These are phyloP conservation scores for Alternaria arbusti DNA, from an alignment of 2,329 filamentous ascomycete genomes.

Conservation along the genomic window DNA sequence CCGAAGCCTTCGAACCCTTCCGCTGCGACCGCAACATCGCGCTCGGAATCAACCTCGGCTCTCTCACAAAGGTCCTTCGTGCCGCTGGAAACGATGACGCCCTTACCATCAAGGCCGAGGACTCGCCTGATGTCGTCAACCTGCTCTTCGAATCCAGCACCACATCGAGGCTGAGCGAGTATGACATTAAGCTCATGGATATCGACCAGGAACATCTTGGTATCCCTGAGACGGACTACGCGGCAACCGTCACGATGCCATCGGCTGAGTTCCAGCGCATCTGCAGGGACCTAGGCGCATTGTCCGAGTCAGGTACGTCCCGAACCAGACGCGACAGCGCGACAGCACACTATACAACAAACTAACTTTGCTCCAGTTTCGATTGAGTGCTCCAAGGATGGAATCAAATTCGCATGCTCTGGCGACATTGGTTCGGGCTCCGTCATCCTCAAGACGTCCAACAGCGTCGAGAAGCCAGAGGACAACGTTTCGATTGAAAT, in stretches of 20 bases:
- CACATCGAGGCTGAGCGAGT: constrained; percentile 93
- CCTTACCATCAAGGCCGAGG: constrained; percentile 95
- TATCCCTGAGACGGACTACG: constrained; percentile 98
- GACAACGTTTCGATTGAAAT: constrained; percentile 88
- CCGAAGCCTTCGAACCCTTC: constrained; percentile 91
- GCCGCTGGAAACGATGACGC: constrained; percentile 94
- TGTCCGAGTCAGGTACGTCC: constrained; percentile 90
- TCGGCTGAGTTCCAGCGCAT: constrained; percentile 91
- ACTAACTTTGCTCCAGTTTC: constrained; percentile 66
- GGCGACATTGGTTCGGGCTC: constrained; percentile 97
- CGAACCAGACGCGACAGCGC: background rate
- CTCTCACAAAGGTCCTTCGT: constrained; percentile 95
- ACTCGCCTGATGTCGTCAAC: constrained; percentile 94
- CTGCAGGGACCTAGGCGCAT: constrained; percentile 85
- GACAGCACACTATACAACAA: constrained; percentile 4
- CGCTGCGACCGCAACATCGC: constrained; percentile 99
- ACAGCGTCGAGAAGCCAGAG: constrained; percentile 84
- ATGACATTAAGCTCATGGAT: constrained; percentile 99
- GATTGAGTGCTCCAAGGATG: constrained; percentile 96
- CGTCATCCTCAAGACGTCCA: constrained; percentile 85
- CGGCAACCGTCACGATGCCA: constrained; percentile 88
- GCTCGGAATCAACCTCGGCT: constrained; percentile 94
- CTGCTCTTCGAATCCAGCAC: constrained; percentile 90
- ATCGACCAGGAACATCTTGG: constrained; percentile 99
- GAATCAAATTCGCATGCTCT: constrained; percentile 90